Evolutionary conservation across 1,139 yeast species (phyloP), one percentile per base, ranked within the genome.

Genomic region (Blastobotrys arbuscula): DNA sequence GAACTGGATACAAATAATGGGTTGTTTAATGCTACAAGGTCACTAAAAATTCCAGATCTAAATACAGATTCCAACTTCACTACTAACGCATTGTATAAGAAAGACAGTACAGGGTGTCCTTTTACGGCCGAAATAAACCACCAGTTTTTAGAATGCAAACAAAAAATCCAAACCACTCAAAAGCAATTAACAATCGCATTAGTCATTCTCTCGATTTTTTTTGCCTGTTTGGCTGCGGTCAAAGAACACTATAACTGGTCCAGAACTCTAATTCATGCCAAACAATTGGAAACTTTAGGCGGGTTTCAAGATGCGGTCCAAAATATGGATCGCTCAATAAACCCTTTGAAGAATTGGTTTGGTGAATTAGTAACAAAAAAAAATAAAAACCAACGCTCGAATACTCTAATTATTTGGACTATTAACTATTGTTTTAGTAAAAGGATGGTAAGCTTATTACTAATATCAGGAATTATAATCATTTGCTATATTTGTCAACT

Each of bases 221-320:
- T 53, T 8, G 56, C 57, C 0, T 41, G 50, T 0, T 12, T 50
- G 4, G 42, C 49, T 7, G 31, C 44, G 10, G 18, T 47, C n/a
- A 48, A 51, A 37, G 56, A 53, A 20, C 40, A 41, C 30, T 53
- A 45, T 37, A 33, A 42, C 8, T 58, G 61, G 61, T 43, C 38
- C 8, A 39, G 47, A 33, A 28, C 35, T 19, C 28, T 52, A 5
- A 37, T 30, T 10, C 53, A 52, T 40, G 55, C 54, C 16, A 42
- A 50, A 18, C 31, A 45, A 7, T 34, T 53, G 16, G 49, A 46
- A 16, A 50, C 51, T 9, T 50, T 53, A 13, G 54, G 55, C 1
- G 50, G 52, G 31, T 53, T 50, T 42, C 42, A 42, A 24, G 55
- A 53, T 31, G 53, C 55, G 6, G 39, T 53, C 18, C 50, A 48